Evolutionary conservation across 306 rosid species (phyloP), one percentile per base, ranked within the genome.

Genomic region (Mucuna pruriens): DNA sequence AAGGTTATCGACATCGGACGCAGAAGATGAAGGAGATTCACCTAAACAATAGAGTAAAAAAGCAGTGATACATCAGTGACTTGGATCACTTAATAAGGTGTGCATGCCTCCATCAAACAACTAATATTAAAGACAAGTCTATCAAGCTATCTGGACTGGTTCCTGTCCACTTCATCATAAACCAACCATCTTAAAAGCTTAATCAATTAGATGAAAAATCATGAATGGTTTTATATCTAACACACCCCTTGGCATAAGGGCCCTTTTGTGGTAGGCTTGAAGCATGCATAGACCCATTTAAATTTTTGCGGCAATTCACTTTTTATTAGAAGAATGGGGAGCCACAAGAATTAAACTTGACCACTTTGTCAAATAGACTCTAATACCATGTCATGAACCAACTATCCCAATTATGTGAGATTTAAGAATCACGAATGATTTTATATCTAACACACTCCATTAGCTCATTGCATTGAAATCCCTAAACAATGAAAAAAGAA

Each of bases 1-100:
- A 13, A 90, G 78, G 89, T 90, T 89, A 82, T 89, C 97, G 33
- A 90, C 83, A 85, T 92, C 97, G 63, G 95, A 90, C 51, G 92
- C 92, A 75, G 97, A 92, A 80, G 94, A 89, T 61, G 91, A 92
- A 74, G 92, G 97, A 65, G 94, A 90, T 74, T 89, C 95, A 70
- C 92, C 97, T 92, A 82, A 74, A 74, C 54, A 75, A 46, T 52
- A 71, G 34, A 78, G 54, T 64, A 16, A 74, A 76, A 58, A 82
- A 55, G 15, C 16, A 74, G 45, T 10, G 17, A 62, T 65, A 71
- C 63, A 74, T 49, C 60, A 83, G 7, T 44, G 71, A 67, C 78
- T 62, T 63, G 62, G 22, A 57, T 68, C 55, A 19, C 23, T 22
- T 52, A 38, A 72, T 15, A 42, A 83, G 55, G 63, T 82, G 40